These are phyloP conservation scores for Populus ilicifolia DNA, from an alignment of 345 rosid genomes.

Conservation along the genomic window DNA sequence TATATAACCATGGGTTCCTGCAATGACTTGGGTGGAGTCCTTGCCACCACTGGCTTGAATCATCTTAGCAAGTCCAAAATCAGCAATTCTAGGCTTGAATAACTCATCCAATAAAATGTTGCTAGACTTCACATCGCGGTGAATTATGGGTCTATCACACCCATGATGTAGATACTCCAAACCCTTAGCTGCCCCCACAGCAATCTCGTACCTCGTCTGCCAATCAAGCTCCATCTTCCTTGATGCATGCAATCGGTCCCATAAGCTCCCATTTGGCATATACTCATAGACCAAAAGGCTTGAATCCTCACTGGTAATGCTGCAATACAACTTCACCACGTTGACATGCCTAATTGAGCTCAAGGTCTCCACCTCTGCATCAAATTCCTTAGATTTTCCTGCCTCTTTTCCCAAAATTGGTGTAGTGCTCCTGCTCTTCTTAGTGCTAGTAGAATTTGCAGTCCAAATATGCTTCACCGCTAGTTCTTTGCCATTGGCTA, in stretches of 20 bases:
- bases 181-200: conserved; percentile 80
- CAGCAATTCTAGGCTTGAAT: conserved; percentile 75
- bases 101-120: conserved; percentile 79
- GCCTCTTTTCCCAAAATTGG: conserved; percentile 57
- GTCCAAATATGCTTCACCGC: conserved; percentile 84
- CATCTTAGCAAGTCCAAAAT: conserved; percentile 94
- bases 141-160: conserved; percentile 65
- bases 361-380: conserved; percentile 75
- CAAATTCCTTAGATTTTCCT: conserved; percentile 57
- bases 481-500: conserved; percentile 63
- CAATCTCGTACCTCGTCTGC: conserved; percentile 78
- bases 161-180: conserved; percentile 90
- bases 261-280: conserved; percentile 83
- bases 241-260: conserved; percentile 71
- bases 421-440: conserved; percentile 41
- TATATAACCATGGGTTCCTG: conserved; percentile 91
- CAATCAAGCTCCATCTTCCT: conserved; percentile 71
- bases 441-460: conserved; percentile 25
- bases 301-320: conserved; percentile 87
- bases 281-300: conserved; percentile 90
- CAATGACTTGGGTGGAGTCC: conserved; percentile 68
- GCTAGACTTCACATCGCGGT: conserved; percentile 82
- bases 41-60: conserved; percentile 44
- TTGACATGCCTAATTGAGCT: conserved; percentile 90
- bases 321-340: conserved; percentile 88